Evolutionary conservation across 2,329 filamentous ascomycete genomes (phyloP).

Genomic region (Ramularia collo-cygni): DNA sequence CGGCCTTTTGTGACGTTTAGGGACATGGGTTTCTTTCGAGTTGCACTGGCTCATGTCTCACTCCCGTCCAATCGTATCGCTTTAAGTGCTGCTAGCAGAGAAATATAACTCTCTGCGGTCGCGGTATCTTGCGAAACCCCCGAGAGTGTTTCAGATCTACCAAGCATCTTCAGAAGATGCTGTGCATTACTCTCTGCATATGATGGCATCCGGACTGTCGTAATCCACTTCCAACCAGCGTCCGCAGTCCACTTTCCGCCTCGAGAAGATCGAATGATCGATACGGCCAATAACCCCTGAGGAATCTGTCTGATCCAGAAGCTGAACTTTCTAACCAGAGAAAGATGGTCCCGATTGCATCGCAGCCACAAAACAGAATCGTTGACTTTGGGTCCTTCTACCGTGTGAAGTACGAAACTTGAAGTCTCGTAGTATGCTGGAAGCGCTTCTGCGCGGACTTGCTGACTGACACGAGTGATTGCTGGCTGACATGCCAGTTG

Average conservation of each 20-base stretch:
- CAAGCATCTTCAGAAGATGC: constrained; percentile 17
- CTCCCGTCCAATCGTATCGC: too few species aligned
- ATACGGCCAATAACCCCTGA: constrained; percentile 20
- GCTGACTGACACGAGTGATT: constrained; percentile 22
- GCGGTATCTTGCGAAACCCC: constrained; percentile 10
- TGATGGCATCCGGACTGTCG: constrained; percentile 21
- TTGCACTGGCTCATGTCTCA: too few species aligned
- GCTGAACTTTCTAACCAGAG: constrained; percentile 14
- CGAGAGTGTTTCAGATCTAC: constrained; percentile 1
- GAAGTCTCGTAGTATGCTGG: constrained; percentile 27
- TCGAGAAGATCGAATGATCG: constrained; percentile 5
- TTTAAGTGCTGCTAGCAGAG: constrained; percentile 16
- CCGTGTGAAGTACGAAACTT: constrained; percentile 25
- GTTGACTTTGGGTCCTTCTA: constrained; percentile 21
- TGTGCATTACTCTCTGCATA: constrained; percentile 18
- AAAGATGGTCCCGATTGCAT: constrained; percentile 16
- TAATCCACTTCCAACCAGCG: constrained; percentile 25
- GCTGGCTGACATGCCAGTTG: constrained; percentile 22
- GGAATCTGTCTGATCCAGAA: constrained; percentile 26
- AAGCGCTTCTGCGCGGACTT: constrained; percentile 23
- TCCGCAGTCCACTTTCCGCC: constrained; percentile 16
- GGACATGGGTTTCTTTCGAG: too few species aligned
- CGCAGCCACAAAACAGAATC: constrained; percentile 23
- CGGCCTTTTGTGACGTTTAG: too few species aligned
- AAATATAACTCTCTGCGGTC: constrained; percentile 14